Base-by-base conservation (phyloP, 2,329 filamentous ascomycete genomes). In the Didymella sp. region DNA sequence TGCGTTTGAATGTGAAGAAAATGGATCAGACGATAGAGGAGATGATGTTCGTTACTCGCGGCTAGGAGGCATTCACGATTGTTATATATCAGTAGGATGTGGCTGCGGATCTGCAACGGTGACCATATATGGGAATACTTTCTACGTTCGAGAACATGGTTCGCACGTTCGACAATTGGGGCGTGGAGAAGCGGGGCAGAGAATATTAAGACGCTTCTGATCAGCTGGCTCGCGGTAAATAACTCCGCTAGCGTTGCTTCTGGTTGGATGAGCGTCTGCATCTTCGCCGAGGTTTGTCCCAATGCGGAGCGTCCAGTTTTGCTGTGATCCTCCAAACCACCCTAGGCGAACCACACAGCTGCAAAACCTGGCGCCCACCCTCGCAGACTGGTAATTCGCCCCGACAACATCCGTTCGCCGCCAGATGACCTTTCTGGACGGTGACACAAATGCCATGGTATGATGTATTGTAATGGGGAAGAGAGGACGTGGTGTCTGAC, bases 371-470 rank as follows among this genome's bases (percentile, higher is more conserved):
- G 55, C 43, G 17, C 28, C 47, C 52, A 31, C 27, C 21, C 41
- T 50, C 57, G 42, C 42, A 52, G 56, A 40, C 51, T 54, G 66
- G 68, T 55, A 68, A 69, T 68, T 67, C 50, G 44, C 59, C 48
- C 62, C 65, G 64, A 66, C 58, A 27, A 54, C 56, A 42, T 35
- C 30, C 40, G 42, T 49, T 48, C 33, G 52, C 53, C 27, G 38
- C 58, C 50, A 49, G 37, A 50, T 58, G 37, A 49, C 50, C 41
- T 37, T 43, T 46, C 43, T 45, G 33, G 37, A 58, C 47, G 24
- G 38, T 40, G 24, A 17, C 50, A 51, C 61, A 63, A 60, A 75
- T 75, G 73, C 73, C 73, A 71, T 75, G 73, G 73, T 75, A 70
- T 38, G 58, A 54, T 31, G 27, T 8, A 28, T 33, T 19, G 22